phyloP scores from a whole-genome alignment of 441 rosid species.

The Mallotus repandus region DNA sequence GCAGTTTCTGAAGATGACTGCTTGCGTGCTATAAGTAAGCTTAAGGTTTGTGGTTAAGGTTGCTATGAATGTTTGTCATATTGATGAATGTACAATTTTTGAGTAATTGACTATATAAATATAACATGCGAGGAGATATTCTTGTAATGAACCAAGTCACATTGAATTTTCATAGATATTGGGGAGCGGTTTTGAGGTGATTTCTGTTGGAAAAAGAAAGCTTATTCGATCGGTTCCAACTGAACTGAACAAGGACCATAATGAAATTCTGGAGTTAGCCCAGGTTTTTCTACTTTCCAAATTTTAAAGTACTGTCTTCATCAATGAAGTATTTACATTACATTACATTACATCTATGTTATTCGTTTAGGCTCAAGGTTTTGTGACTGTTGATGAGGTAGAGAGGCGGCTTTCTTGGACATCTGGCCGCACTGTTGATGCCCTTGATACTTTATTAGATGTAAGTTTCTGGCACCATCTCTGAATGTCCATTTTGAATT shows the following conservation, averaged over 20 bases:
- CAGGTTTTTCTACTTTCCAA: slow-evolving; percentile 45
- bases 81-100: not conserved
- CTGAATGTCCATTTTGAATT: not conserved
- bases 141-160: not conserved
- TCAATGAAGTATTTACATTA: not conserved
- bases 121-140: not conserved
- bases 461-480: slow-evolving; percentile 33
- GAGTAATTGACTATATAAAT: not conserved
- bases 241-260: slow-evolving; percentile 91
- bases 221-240: slow-evolving; percentile 90
- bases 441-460: slow-evolving; percentile 73
- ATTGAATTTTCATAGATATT: slow-evolving; percentile 39
- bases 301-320: not conserved
- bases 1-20: slow-evolving; percentile 95
- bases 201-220: slow-evolving; percentile 79
- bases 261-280: slow-evolving; percentile 79
- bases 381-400: slow-evolving; percentile 80
- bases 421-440: slow-evolving; percentile 76
- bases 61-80: not conserved
- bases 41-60: slow-evolving; percentile 48
- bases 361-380: slow-evolving; percentile 67
- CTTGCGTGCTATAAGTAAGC: slow-evolving; percentile 91
- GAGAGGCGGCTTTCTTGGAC: slow-evolving; percentile 77
- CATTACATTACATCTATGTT: not conserved
- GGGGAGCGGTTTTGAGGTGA: slow-evolving; percentile 92